Conservation (phyloP, 2,329 filamentous ascomycete genomes). For the Xylariaceae sp. region DNA sequence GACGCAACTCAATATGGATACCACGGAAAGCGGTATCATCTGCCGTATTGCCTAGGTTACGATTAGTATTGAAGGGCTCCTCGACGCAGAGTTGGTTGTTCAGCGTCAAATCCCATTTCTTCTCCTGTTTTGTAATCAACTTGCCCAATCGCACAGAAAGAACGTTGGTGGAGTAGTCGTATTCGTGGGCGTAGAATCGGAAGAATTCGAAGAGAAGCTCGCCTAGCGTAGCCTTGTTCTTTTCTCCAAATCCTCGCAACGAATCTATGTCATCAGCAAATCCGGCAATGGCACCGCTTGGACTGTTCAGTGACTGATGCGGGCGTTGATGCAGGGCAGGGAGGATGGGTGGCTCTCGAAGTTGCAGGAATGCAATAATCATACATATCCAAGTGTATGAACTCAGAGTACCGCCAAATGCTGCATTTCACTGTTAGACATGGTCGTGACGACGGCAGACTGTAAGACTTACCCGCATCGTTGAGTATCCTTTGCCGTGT, state of each 20-base stretch:
- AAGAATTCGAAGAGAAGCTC: conserved; percentile 94
- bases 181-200: conserved; percentile 86
- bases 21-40: conserved; percentile 93
- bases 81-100: conserved; percentile 91
- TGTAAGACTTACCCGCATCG: conserved; percentile 71
- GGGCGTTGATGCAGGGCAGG: conserved; percentile 76
- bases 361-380: conserved; percentile 93
- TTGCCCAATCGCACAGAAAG: conserved; percentile 81
- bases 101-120: conserved; percentile 75
- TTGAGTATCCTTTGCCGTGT: conserved; percentile 88
- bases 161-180: conserved; percentile 80
- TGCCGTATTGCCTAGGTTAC: conserved; percentile 93
- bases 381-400: conserved; percentile 99
- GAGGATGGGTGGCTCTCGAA: conserved; percentile 74
- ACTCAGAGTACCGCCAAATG: conserved; percentile 87
- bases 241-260: conserved; percentile 65
- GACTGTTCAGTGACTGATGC: conserved; percentile 54
- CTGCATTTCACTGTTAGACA: conserved; percentile 40
- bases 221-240: conserved; percentile 77
- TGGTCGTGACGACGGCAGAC: background rate
- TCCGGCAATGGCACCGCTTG: conserved; percentile 63
- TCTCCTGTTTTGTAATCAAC: conserved; percentile 73
- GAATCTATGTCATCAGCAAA: conserved; percentile 84
- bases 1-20: conserved; percentile 80
- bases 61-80: conserved; percentile 84